Conservation (phyloP, 2,329 filamentous ascomycete genomes). For the Pyrenochaeta sp. region DNA sequence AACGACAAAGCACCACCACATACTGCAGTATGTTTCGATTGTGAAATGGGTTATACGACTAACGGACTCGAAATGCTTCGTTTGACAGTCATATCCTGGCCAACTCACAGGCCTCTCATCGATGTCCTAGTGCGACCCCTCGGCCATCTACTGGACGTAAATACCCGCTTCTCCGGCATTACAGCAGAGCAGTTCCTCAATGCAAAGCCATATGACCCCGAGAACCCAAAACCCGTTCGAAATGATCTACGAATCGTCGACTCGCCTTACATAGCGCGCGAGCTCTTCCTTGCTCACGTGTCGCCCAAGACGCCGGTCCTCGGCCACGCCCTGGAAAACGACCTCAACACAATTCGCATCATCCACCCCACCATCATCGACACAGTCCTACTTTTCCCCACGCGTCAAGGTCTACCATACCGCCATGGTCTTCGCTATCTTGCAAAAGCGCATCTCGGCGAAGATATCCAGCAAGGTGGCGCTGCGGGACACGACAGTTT, state of each 20-base stretch:
- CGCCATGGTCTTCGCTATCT: constrained; percentile 81
- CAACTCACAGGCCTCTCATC: constrained; percentile 74
- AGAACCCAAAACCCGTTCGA: constrained; percentile 31
- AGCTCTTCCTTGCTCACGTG: constrained; percentile 78
- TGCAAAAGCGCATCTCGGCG: constrained; percentile 72
- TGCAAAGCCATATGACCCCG: constrained; percentile 57
- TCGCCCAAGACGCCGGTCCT: constrained; percentile 82
- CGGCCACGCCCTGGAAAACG: constrained; percentile 94
- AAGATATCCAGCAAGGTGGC: constrained; percentile 79
- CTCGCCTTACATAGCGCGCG: constrained; percentile 77
- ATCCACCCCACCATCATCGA: constrained; percentile 88
- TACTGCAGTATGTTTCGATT: constrained; percentile 85
- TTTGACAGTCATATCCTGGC: constrained; percentile 89
- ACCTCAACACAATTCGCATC: constrained; percentile 84
- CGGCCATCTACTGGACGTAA: constrained; percentile 87
- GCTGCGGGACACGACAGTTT: constrained; percentile 83
- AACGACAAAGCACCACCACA: constrained; percentile 58
- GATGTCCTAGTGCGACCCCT: constrained; percentile 86
- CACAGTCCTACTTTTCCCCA: constrained; percentile 84
- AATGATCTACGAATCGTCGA: constrained; percentile 72
- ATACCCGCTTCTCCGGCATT: constrained; percentile 91
- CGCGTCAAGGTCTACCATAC: constrained; percentile 77
- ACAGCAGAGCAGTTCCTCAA: constrained; percentile 77
- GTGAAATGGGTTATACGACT: constrained; percentile 97
- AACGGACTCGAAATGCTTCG: constrained; percentile 88